phyloP scores from a whole-genome alignment of 2,329 filamentous ascomycete genomes.

The Diaporthe sp. region DNA sequence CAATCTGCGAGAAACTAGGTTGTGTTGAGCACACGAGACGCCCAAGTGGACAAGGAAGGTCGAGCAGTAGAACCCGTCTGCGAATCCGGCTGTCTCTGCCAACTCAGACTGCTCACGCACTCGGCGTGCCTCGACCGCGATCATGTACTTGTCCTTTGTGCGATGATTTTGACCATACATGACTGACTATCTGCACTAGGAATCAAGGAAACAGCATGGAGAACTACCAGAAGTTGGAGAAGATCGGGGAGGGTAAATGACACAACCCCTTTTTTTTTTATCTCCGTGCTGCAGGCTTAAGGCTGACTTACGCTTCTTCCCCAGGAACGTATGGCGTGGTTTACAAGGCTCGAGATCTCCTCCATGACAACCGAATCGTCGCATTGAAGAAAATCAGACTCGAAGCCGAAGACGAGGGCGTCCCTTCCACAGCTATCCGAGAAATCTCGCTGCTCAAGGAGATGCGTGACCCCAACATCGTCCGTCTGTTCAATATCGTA shows the following conservation, averaged over 20 bases:
- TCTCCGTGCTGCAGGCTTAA: not conserved
- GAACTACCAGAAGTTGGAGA: conserved; percentile 86
- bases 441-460: conserved; percentile 94
- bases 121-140: not conserved
- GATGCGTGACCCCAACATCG: conserved; percentile 91
- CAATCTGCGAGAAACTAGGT: not conserved
- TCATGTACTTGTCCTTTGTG: conserved; percentile 7
- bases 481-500: conserved; percentile 88
- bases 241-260: conserved; percentile 80
- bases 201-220: conserved; percentile 38
- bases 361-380: conserved; percentile 83
- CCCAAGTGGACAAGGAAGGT: conserved; percentile 19
- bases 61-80: not conserved
- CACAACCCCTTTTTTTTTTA: not conserved
- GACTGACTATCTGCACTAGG: conserved; percentile 28
- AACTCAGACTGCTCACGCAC: not conserved
- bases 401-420: conserved; percentile 91
- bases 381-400: conserved; percentile 94
- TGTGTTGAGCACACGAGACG: conserved; percentile 10
- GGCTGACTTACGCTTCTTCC: not conserved
- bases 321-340: conserved; percentile 91
- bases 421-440: conserved; percentile 89
- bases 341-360: conserved; percentile 89
- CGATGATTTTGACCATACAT: not conserved
- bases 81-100: not conserved